Evolutionary conservation across 176 grass and related monocot genomes (phyloP).

Genomic region (Dendrocalamus sinicus): DNA sequence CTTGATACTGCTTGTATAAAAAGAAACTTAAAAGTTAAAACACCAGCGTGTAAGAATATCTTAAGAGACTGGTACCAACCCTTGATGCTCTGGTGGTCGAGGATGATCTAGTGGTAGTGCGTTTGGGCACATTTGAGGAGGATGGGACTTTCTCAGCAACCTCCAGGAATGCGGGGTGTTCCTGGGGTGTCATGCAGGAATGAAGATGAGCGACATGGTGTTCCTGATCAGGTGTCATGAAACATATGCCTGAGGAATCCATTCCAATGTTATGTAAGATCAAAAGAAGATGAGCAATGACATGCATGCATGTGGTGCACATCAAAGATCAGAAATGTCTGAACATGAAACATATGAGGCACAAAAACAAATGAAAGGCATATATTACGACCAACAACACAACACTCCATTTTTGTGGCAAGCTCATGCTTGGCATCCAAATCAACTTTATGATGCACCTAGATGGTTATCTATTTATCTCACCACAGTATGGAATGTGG

Average conservation of each 20-base stretch:
- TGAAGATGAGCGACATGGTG: too few relatives aligned
- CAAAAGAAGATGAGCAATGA: neutral
- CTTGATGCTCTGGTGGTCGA: constrained; percentile 85
- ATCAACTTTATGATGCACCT: neutral
- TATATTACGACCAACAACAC: constrained; percentile 13
- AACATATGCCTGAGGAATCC: constrained; percentile 74
- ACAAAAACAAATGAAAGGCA: neutral
- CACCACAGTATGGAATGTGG: neutral
- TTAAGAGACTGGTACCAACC: constrained; percentile 48
- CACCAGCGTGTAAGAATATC: constrained; percentile 16
- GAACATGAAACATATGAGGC: neutral
- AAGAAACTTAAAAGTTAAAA: constrained; percentile 39
- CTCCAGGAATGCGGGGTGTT: constrained; percentile 68
- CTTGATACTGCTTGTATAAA: neutral
- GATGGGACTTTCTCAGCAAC: constrained; percentile 59
- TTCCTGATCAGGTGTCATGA: too few relatives aligned
- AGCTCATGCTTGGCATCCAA: neutral
- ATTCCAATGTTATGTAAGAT: constrained; percentile 41
- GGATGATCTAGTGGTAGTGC: constrained; percentile 55
- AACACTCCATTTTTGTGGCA: neutral
- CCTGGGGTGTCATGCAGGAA: too few relatives aligned
- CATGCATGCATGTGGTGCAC: neutral
- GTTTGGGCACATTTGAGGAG: constrained; percentile 60
- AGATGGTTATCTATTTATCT: neutral
- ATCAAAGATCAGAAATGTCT: constrained; percentile 10